Evolutionary conservation across 75 land plant genomes (phyloP).

Genomic region (Cupressus sempervirens): DNA sequence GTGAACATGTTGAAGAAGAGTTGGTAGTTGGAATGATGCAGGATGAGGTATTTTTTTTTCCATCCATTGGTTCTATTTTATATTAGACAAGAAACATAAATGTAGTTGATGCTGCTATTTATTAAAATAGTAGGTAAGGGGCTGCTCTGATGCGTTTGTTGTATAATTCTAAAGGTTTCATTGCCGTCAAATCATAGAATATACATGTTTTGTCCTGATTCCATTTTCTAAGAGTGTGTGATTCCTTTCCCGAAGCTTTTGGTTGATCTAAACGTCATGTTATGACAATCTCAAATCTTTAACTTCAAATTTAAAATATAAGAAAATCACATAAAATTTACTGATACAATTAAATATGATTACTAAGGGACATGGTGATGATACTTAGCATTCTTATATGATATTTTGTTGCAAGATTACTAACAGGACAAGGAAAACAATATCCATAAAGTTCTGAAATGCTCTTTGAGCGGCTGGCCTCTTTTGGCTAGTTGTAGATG

Average conservation of each 20-base stretch:
- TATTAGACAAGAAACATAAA: not conserved
- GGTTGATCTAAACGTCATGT: not conserved
- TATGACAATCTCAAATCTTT: not conserved
- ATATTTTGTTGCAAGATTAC: not conserved
- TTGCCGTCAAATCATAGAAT: not conserved
- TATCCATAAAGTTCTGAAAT: not conserved
- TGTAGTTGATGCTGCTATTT: not conserved
- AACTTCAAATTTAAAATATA: not conserved
- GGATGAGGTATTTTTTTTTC: constrained; percentile 33
- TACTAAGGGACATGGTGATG: not conserved
- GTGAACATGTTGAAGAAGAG: constrained; percentile 27
- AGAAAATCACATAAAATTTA: not conserved
- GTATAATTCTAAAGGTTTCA: not conserved
- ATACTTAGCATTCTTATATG: not conserved
- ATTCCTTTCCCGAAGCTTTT: not conserved
- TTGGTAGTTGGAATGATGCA: constrained; percentile 32
- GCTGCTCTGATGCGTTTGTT: not conserved
- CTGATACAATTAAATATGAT: not conserved
- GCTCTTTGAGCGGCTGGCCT: not conserved
- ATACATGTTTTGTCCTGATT: not conserved
- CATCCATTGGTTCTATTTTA: not conserved
- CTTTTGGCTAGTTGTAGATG: not conserved
- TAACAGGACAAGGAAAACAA: not conserved
- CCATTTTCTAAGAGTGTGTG: not conserved
- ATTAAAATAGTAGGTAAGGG: not conserved